Base-by-base conservation (phyloP, 2,329 filamentous ascomycete species). In the Aspergillus sp. region DNA sequence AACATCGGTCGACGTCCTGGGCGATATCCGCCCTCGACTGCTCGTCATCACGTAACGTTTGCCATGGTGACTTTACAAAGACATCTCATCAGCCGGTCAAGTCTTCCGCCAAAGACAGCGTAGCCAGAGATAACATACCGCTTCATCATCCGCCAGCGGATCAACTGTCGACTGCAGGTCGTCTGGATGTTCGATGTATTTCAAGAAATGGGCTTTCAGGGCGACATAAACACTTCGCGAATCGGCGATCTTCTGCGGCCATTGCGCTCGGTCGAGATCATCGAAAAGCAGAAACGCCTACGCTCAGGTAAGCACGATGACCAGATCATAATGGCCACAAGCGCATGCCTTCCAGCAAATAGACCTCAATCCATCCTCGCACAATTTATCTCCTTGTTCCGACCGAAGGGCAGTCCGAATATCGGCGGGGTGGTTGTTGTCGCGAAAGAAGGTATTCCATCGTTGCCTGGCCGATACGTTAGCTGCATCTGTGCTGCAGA, bases 1-100 rank as follows among this genome's bases (percentile, higher is more conserved):
- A 85, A 72, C 88, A 91, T 65, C 95, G 85, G 68, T 95, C 90
- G 17, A 99, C 93, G 79, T 99, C 95, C 78, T 98, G 95, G 59
- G 90, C 86, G 58, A 99, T 98, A 75, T 99, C 95, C 54, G 88
- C 87, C 63, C 94, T 87, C 36, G 96, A 84, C 50, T 86, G 81
- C 79, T 97, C 92, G 76, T 99, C 94, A 68, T 89, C 85, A 49
- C 92, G 89, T 36, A 95, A 82, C n/a, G 88, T 88, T 73, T 91
- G 88, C 93, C 94, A 98, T 21, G 93, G 93, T 59, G 92, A 96
- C 89, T 96, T 73, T 76, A 66, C 19, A 66, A 60, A 60, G 60
- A 61, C 55, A 56, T 36, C 30, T 36, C 58, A 64, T 70, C 65
- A 71, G 66, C 68, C 52, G 50, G 64, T 54, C 51, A 50, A 49